A percentile compares a stretch with the other conserved stretches of the same genome.
Conservation (phyloP, 305 asterid genomes). For the Andrographis paniculata region DNA sequence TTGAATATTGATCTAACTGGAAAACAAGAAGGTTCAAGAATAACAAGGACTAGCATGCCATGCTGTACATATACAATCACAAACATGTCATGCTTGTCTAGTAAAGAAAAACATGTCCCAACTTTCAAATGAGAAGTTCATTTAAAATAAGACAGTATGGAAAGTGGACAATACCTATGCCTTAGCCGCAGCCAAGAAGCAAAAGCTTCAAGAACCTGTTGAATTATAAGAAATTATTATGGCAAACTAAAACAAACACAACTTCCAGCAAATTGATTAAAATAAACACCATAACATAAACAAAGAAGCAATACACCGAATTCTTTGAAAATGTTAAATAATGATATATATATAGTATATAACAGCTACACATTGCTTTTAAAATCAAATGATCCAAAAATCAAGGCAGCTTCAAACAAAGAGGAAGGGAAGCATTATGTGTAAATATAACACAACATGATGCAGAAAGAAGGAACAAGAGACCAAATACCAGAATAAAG, state of each 20-base stretch:
- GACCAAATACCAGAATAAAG: too few species aligned
- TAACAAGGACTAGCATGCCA: constrained; percentile 11
- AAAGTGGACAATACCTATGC: constrained; percentile 61
- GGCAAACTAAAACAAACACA: constrained; percentile 9
- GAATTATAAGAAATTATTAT: constrained; percentile 22
- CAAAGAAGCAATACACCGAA: neutral
- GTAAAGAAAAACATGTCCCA: too few species aligned
- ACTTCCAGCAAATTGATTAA: constrained; percentile 13
- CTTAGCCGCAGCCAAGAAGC: constrained; percentile 97
- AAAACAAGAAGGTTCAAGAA: constrained; percentile 12
- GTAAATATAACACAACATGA: too few species aligned
- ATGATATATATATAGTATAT: too few species aligned
- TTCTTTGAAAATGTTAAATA: neutral
- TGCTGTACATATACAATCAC: constrained; percentile 5
- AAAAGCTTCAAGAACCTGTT: constrained; percentile 95
- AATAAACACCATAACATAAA: constrained; percentile 6
- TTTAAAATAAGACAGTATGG: constrained; percentile 7
- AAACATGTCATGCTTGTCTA: too few species aligned
- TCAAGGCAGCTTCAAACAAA: too few species aligned
- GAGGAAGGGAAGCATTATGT: too few species aligned
- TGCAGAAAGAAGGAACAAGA: too few species aligned
- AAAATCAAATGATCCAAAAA: too few species aligned
- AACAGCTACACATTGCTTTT: too few species aligned
- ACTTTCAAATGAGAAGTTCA: constrained; percentile 6
- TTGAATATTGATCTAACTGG: neutral